Conservation (phyloP, 2,329 filamentous ascomycete genomes). For the Fusarium fracticaudum region DNA sequence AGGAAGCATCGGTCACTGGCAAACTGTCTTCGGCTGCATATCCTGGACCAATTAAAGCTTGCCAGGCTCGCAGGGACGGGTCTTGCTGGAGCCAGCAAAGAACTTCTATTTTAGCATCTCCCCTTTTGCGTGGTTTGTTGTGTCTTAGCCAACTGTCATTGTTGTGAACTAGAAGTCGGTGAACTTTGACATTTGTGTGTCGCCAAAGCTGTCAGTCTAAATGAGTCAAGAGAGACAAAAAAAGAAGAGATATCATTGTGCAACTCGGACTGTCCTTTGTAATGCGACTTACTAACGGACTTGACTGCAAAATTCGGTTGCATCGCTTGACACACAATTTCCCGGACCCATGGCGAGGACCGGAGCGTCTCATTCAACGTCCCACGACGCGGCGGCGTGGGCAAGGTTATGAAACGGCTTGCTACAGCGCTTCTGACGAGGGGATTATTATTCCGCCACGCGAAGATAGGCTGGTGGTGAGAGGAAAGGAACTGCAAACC, state of each 20-base stretch:
- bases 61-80: conserved; percentile 28
- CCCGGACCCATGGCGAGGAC: conserved; percentile 25
- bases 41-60: conserved; percentile 33
- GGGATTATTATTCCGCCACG: conserved; percentile 29
- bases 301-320: conserved; percentile 14
- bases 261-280: conserved; percentile 2
- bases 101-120: conserved; percentile 27
- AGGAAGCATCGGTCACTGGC: conserved; percentile 28
- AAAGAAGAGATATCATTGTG: not conserved
- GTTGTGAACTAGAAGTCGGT: conserved; percentile 9
- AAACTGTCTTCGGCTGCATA: conserved; percentile 7
- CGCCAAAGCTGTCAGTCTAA: conserved; percentile 2
- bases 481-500: not conserved
- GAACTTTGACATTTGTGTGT: conserved; percentile 8
- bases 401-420: conserved; percentile 41
- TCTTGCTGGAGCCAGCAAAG: conserved; percentile 33
- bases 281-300: not conserved
- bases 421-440: conserved; percentile 17
- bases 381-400: conserved; percentile 17
- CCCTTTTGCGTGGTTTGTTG: conserved; percentile 40
- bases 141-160: conserved; percentile 6
- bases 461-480: conserved; percentile 4
- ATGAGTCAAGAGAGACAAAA: conserved; percentile 7
- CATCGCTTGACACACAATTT: conserved; percentile 37
- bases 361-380: conserved; percentile 28